A percentile compares a stretch with the other conserved stretches of the same genome.
Conservation (phyloP, 495 filamentous ascomycete species). For the Astrothelium subdiscretum region DNA sequence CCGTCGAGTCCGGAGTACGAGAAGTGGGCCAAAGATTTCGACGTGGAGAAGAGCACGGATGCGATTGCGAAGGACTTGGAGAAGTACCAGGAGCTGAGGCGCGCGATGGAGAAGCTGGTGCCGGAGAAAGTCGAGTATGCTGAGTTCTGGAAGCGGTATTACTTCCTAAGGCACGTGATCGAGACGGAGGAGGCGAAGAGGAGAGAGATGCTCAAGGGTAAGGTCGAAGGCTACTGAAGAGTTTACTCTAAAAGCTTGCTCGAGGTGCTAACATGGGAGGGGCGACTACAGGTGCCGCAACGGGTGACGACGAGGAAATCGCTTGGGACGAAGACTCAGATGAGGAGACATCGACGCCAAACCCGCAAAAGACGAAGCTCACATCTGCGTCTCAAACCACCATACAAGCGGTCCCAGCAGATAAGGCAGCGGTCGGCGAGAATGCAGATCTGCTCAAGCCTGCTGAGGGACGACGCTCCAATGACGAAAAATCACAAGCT, state of each 20-base stretch:
- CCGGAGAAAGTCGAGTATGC: conserved; percentile 79
- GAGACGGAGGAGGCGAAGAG: conserved; percentile 91
- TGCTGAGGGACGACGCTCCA: conserved; percentile 60
- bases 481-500: conserved; percentile 65
- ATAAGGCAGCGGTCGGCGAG: conserved; percentile 17
- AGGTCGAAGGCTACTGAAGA: conserved; percentile 16
- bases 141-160: conserved; percentile 91
- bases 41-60: conserved; percentile 73
- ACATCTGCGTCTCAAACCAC: conserved; percentile 12
- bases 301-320: conserved; percentile 60
- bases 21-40: conserved; percentile 62
- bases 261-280: no score
- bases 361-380: conserved; percentile 15
- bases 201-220: conserved; percentile 87
- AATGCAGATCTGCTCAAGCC: conserved; percentile 27
- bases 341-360: conserved; percentile 42
- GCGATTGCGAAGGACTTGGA: conserved; percentile 73
- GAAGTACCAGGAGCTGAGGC: conserved; percentile 75
- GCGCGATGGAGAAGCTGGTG: conserved; percentile 91
- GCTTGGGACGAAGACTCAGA: conserved; percentile 77
- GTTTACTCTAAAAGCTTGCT: no score
- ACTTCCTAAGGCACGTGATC: conserved; percentile 86
- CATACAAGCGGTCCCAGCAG: conserved; percentile 16
- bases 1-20: conserved; percentile 61
- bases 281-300: conserved; percentile 40